A percentile compares a stretch with the other conserved stretches of the same genome.
Evolutionary conservation across 805 yeast genomes (phyloP).

Genomic region (Candida loeiensis): DNA sequence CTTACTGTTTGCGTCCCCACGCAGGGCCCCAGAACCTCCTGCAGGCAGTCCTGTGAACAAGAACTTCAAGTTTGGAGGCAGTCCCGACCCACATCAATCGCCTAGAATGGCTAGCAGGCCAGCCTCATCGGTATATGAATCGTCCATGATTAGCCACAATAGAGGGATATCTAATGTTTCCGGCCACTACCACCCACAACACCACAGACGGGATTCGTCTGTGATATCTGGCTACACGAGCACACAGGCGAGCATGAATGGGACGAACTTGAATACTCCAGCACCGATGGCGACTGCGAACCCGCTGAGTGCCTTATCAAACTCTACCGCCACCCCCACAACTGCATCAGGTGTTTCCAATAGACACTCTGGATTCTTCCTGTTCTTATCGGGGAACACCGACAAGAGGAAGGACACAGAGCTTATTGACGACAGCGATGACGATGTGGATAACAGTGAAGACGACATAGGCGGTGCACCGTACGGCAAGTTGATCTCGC

Average conservation of each 20-base stretch:
- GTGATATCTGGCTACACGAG: conserved; percentile 34
- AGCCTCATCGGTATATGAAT: conserved; percentile 51
- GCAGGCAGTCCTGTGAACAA: conserved; percentile 23
- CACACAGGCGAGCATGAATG: conserved; percentile 14
- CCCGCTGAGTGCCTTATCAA: background rate
- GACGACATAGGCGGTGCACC: conserved; percentile 8
- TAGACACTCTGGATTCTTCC: conserved; percentile 59
- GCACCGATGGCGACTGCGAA: background rate
- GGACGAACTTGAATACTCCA: conserved; percentile 2
- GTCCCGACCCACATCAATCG: conserved; percentile 17
- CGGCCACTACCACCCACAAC: conserved; percentile 16
- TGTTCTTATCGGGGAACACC: conserved; percentile 39
- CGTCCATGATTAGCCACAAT: conserved; percentile 34
- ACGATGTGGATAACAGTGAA: conserved; percentile 3
- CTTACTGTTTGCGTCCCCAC: conserved; percentile 55
- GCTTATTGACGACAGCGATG: background rate
- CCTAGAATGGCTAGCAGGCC: conserved; percentile 31
- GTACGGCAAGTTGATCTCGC: conserved; percentile 20
- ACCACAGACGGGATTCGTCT: conserved; percentile 26
- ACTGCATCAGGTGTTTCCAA: conserved; percentile 1
- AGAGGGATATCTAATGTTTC: conserved; percentile 43
- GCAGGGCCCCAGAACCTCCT: conserved; percentile 73
- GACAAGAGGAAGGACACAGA: conserved; percentile 13
- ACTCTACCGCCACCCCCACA: background rate
- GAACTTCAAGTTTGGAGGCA: conserved; percentile 32